Evolutionary conservation across 441 rosid genomes (phyloP), one percentile per base, ranked within the genome.

Genomic region (Jatropha multifida): DNA sequence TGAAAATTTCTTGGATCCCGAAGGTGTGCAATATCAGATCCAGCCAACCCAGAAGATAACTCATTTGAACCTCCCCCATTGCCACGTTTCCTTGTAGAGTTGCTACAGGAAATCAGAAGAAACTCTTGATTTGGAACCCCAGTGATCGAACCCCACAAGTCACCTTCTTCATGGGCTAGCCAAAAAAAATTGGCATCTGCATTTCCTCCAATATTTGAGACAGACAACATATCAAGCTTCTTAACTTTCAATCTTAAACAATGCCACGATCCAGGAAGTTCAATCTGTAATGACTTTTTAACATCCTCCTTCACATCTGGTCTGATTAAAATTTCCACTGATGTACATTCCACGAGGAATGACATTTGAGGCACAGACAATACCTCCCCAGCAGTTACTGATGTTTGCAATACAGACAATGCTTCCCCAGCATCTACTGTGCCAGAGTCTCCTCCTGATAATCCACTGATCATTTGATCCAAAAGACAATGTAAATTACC

Each of bases 41-140:
- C 99, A 84, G 97, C 98, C 72, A 82, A 79, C 82, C 90, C 77
- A 71, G 96, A 88, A 32, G 99, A 97, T 77, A 93, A 84, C 40
- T 84, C 97, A 88, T 94, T 94, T 76, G 97, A 90, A 84, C 97
- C 98, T 79, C 90, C 92, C 75, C 99, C 99, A 84, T 93, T 92
- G 73, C 99, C 98, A 59, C 98, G 98, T 78, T 90, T 92, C 86
- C 88, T 86, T 55, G 94, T 77, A 69, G 98, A 86, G 78, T 97
- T 88, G 86, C 90, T 86, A 81, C 99, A 94, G 66, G 94, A 88
- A 80, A 97, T 86, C 79, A 97, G 85, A 82, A 91, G 88, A 83
- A 94, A 81, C 67, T 90, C 89, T 77, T 78, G 81, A 79, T 83
- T 87, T 56, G 86, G 91, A 78, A 86, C 83, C 72, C 82, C 88